phyloP scores from a whole-genome alignment of 495 filamentous ascomycete genomes.

The Xylaria scruposa region DNA sequence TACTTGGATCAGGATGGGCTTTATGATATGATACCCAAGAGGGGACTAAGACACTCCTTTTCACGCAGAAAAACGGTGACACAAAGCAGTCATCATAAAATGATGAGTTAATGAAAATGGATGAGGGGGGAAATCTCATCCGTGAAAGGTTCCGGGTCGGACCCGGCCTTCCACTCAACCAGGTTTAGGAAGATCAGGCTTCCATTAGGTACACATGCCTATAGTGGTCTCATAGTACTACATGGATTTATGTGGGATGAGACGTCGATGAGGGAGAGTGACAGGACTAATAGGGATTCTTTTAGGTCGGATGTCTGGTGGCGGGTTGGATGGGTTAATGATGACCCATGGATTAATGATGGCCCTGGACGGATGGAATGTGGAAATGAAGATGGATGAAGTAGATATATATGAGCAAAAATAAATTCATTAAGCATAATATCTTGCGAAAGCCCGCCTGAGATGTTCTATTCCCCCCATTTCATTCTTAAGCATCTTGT shows the following conservation, averaged over 20 bases:
- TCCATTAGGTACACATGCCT: slow-evolving; percentile 25
- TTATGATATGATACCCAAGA: slow-evolving; percentile 24
- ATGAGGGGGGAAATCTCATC: neutral
- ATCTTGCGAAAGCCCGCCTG: neutral
- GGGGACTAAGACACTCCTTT: slow-evolving; percentile 17
- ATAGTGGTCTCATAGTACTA: slow-evolving; percentile 3
- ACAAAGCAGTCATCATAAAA: neutral
- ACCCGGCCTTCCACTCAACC: neutral
- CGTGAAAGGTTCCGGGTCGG: neutral
- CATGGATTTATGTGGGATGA: neutral
- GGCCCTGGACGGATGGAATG: neutral
- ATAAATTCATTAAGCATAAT: neutral
- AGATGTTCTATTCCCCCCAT: neutral
- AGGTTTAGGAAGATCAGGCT: slow-evolving; percentile 10
- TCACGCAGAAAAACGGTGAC: neutral
- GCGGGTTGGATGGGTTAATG: neutral
- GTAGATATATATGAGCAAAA: neutral
- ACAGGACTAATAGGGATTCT: slow-evolving; percentile 17
- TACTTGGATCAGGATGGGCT: slow-evolving; percentile 4
- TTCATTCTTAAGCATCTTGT: neutral
- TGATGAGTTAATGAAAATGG: slow-evolving; percentile 6
- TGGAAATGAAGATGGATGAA: neutral
- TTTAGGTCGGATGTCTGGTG: neutral
- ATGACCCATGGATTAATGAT: neutral
- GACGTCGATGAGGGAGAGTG: neutral